Evolutionary conservation across 768 basidiomycete species (phyloP).

Genomic region (Tylopilus plumbeoviolaceoides): DNA sequence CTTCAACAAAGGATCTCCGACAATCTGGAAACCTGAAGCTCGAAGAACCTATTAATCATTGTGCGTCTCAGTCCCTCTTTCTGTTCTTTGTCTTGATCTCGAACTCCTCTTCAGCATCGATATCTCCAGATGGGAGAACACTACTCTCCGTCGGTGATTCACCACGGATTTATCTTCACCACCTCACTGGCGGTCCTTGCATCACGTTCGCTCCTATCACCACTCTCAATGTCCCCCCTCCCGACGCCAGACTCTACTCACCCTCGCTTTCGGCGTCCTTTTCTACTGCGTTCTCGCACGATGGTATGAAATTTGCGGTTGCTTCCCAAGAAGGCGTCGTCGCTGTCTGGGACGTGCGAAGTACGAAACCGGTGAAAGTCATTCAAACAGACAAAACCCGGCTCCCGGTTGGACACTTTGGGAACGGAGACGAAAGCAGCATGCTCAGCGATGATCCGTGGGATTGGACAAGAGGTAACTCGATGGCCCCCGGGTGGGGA

Average conservation of each 20-base stretch:
- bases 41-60: slow-evolving; percentile 77
- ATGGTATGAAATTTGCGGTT: slow-evolving; percentile 77
- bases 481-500: slow-evolving; percentile 75
- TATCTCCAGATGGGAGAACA: slow-evolving; percentile 85
- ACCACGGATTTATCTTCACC: slow-evolving; percentile 77
- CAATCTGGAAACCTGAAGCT: slow-evolving; percentile 53
- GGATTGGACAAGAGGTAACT: slow-evolving; percentile 59
- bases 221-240: slow-evolving; percentile 64
- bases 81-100: slow-evolving; percentile 5
- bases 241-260: slow-evolving; percentile 40
- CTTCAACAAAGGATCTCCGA: slow-evolving; percentile 38
- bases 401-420: slow-evolving; percentile 24
- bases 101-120: slow-evolving; percentile 54
- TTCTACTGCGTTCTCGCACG: slow-evolving; percentile 71
- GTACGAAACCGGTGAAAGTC: slow-evolving; percentile 63
- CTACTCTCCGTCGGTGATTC: slow-evolving; percentile 91
- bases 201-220: slow-evolving; percentile 64
- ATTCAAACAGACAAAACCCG: slow-evolving; percentile 51
- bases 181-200: slow-evolving; percentile 59
- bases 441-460: slow-evolving; percentile 62
- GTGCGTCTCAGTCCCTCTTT: slow-evolving; percentile 35
- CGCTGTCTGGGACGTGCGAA: slow-evolving; percentile 80
- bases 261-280: slow-evolving; percentile 65
- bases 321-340: slow-evolving; percentile 80
- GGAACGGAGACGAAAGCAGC: slow-evolving; percentile 42